Evolutionary conservation across 176 grass and related monocot species (phyloP), one percentile per base, ranked within the genome.

Genomic region (Chrysopogon serrulatus): DNA sequence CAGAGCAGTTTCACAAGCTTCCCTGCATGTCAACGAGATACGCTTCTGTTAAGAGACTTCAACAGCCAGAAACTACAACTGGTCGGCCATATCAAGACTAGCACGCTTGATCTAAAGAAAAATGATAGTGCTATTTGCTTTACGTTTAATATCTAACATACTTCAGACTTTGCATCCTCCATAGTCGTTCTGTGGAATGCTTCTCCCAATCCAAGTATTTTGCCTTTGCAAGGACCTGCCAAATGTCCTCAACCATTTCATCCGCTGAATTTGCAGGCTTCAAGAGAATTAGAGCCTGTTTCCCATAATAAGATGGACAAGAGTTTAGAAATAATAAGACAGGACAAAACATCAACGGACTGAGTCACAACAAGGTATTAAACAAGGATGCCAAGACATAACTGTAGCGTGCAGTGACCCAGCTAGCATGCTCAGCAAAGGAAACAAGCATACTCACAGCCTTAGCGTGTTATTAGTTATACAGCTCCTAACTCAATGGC

Each of bases 191-290:
- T 39, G 87, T 90, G 59, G 94, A 94, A 51, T 86, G 79, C 41
- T 80, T 81, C 80, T 97, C 94, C 94, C 94, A 94, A 71, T 94
- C 79, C 13, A 70, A 45, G 45, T 94, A 94, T 56, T 97, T 97
- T 16, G 94, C 94, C 86, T 97, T 89, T 4, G 86, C 72, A 79
- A 97, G 90, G 73, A 84, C 67, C 72, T 92, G 82, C 91, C 90
- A 94, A 26, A 97, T 76, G 82, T 94, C 94, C 48, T 97, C 83
- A 2, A 44, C 72, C 83, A 92, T 87, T 59, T 84, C 54, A 39
- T 73, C 77, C 2, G 11, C 18, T 69, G 86, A 82, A 75, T 88
- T 78, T 3, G 66, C 51, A 36, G 87, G 43, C 80, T 88, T 97
- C 42, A 87, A 39, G 75, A 94, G 92, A 78, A 85, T 78, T 73